These are phyloP conservation scores for Kwoniella sp. DNA, from an alignment of 768 basidiomycete genomes.

Conservation along the genomic window DNA sequence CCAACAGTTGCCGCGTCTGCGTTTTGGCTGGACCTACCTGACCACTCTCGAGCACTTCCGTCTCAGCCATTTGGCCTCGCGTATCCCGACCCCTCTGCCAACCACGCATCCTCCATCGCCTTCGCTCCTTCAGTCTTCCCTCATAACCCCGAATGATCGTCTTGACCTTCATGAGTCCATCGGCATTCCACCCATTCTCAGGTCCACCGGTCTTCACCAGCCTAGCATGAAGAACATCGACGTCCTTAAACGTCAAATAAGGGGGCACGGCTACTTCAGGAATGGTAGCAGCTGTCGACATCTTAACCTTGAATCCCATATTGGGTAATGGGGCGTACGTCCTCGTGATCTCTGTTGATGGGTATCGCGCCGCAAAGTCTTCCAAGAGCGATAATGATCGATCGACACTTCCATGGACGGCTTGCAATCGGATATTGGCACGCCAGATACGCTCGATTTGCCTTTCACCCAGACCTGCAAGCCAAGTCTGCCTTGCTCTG, in stretches of 20 bases:
- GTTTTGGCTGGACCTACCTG: neutral
- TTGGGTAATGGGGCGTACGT: conserved; percentile 52
- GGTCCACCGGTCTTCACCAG: conserved; percentile 59
- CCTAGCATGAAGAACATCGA: conserved; percentile 77
- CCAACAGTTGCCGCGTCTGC: neutral
- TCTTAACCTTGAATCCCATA: conserved; percentile 63
- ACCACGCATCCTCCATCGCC: conserved; percentile 53
- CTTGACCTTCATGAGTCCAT: conserved; percentile 65
- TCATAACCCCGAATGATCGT: conserved; percentile 75
- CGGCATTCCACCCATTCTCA: conserved; percentile 52
- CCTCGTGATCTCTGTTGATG: conserved; percentile 61
- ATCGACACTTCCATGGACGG: conserved; percentile 60
- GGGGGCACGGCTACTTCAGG: conserved; percentile 81
- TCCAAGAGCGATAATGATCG: conserved; percentile 61
- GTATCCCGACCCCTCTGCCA: conserved; percentile 6
- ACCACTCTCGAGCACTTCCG: neutral
- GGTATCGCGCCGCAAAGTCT: conserved; percentile 68
- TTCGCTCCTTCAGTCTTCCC: conserved; percentile 66
- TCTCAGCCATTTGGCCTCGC: neutral
- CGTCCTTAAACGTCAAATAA: conserved; percentile 70
- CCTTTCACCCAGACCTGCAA: conserved; percentile 37
- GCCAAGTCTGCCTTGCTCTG: conserved; percentile 5
- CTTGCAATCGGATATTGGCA: conserved; percentile 67
- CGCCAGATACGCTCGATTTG: conserved; percentile 69
- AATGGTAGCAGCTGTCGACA: conserved; percentile 64